A percentile compares a stretch with the other conserved stretches of the same genome.
phyloP scores from a whole-genome alignment of 345 rosid species.

The Excoecaria agallocha region DNA sequence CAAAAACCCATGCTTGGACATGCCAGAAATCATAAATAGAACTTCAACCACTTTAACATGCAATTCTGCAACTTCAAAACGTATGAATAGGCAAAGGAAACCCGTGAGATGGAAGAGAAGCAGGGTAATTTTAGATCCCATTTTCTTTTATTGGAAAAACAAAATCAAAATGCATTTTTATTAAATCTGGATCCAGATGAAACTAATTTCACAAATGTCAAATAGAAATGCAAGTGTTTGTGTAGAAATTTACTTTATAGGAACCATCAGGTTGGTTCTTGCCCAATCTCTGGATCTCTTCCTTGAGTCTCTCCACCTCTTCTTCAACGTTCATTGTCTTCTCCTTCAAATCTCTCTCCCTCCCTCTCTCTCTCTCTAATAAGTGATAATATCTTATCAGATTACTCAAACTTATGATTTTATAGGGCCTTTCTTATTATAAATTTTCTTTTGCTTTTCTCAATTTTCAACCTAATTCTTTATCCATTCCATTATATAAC shows the following conservation, averaged over 20 bases:
- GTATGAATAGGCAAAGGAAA: no score
- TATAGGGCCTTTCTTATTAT: neutral
- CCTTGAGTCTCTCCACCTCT: constrained; percentile 75
- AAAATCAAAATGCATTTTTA: neutral
- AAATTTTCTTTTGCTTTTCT: neutral
- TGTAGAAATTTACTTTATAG: constrained; percentile 53
- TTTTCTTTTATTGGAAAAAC: no score
- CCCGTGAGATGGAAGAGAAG: no score
- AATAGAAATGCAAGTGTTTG: neutral
- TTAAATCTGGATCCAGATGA: constrained; percentile 1
- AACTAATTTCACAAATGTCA: neutral
- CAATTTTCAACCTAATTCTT: neutral
- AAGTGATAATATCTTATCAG: neutral
- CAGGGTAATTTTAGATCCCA: no score
- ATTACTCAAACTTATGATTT: neutral
- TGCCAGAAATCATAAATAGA: neutral
- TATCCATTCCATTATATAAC: no score
- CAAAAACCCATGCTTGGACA: neutral
- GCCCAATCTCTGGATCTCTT: constrained; percentile 84
- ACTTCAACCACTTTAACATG: neutral
- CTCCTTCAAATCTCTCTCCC: neutral
- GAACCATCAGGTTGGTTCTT: constrained; percentile 78
- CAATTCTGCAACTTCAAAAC: neutral
- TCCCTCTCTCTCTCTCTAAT: neutral
- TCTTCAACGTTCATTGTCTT: constrained; percentile 78